These are phyloP conservation scores for Microbotryum scabiosae DNA, from an alignment of 1,284 basidiomycete genomes.

Conservation along the genomic window DNA sequence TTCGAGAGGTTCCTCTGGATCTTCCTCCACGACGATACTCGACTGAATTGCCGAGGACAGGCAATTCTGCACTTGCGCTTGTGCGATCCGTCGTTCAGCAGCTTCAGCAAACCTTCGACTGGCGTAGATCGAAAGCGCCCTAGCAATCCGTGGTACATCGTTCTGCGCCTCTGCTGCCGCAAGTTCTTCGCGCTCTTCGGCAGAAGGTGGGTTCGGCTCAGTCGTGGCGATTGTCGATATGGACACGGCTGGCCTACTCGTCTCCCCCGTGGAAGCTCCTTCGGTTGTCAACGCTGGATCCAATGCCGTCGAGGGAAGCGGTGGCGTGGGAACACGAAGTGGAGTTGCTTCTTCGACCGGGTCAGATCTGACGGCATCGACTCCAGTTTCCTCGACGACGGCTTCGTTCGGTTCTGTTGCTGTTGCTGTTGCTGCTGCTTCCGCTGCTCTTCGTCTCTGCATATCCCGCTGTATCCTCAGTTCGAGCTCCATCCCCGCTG, in stretches of 20 bases:
- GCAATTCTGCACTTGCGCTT: neutral
- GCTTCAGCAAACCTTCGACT: constrained; percentile 4
- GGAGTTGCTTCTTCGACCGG: neutral
- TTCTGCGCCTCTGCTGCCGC: constrained; percentile 1
- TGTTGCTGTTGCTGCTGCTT: neutral
- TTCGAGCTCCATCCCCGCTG: constrained; percentile 17
- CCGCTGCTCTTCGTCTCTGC: constrained; percentile 12
- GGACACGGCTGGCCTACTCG: too few species aligned
- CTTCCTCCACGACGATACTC: neutral
- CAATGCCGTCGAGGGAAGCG: neutral
- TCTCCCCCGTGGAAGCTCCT: too few species aligned
- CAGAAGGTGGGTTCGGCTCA: too few species aligned
- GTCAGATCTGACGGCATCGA: neutral
- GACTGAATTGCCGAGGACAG: neutral
- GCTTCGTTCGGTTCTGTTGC: neutral
- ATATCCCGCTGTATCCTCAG: constrained; percentile 25
- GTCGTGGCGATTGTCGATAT: too few species aligned
- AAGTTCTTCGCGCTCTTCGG: neutral
- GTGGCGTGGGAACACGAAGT: neutral
- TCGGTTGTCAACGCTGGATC: too few species aligned
- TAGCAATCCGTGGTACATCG: constrained; percentile 5
- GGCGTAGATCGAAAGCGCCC: constrained; percentile 9
- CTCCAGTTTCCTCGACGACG: neutral
- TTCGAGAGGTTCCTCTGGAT: neutral
- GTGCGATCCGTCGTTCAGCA: neutral